Evolutionary conservation across 2,329 filamentous ascomycete species (phyloP), one percentile per base, ranked within the genome.

Genomic region (Sarocladiaceae sp.): DNA sequence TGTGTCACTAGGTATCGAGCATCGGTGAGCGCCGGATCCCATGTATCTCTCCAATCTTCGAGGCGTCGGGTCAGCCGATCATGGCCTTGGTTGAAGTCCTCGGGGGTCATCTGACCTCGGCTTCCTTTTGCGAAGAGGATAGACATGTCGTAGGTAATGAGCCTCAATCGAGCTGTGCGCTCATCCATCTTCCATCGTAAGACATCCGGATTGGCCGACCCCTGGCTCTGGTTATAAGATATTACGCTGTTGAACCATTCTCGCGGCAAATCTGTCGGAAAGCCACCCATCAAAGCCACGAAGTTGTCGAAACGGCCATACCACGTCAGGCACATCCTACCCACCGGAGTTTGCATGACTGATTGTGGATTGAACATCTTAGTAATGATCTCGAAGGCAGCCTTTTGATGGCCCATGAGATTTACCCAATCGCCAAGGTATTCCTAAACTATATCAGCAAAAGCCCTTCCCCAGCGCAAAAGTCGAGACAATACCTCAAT

Each of bases 391-490:
- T 88, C 80, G 57, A 85, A 80, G 1, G 93, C 93, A 10, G 91
- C 93, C 58, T 85, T 88, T 60, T 96, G 90, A 60, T 97, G 93
- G 18, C 89, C 87, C 64, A 93, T 83, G 13, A 97, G 72, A 55
- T 94, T 96, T 44, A 94, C 80, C 89, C 89, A 97, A 59, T 98
- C 93, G 11, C 93, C 93, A 35, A 97, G 74, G 55, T 89, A 94
- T 65, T 97, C 93, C 88, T 95, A 55, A 34, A 12, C 6, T 13
- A 29, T 33, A 46, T 55, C 43, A 53, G 49, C 21, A 13, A 31
- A 29, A n/a, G n/a, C n/a, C n/a, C n/a, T n/a, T n/a, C n/a, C n/a
- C n/a, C n/a, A n/a, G n/a, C n/a, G n/a, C n/a, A n/a, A n/a, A n/a
- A n/a, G n/a, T n/a, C n/a, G n/a, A n/a, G n/a, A n/a, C n/a, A n/a